Conservation (phyloP, 2,329 filamentous ascomycete species). For the Bisporella sp. region DNA sequence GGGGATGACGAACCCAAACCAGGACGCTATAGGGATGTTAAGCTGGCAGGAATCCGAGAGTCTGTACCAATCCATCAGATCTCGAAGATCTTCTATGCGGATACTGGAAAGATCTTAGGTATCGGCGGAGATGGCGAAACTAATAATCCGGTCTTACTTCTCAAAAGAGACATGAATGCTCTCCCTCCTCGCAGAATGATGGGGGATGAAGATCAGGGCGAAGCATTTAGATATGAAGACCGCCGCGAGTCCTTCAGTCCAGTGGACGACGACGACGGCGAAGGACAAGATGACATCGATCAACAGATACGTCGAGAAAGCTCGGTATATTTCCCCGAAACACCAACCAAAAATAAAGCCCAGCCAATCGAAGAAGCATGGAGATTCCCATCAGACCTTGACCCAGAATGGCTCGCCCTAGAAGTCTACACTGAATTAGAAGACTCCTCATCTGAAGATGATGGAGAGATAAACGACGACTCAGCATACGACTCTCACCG, state of each 20-base stretch:
- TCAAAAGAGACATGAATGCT: slow-evolving; percentile 62
- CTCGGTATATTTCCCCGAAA: slow-evolving; percentile 12
- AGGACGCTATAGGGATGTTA: slow-evolving; percentile 52
- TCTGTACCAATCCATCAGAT: slow-evolving; percentile 64
- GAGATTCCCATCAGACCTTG: slow-evolving; percentile 58
- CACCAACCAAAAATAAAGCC: background rate
- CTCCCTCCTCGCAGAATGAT: slow-evolving; percentile 60
- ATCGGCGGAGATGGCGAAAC: slow-evolving; percentile 59
- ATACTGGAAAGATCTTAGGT: slow-evolving; percentile 68
- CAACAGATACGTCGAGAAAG: slow-evolving; percentile 25
- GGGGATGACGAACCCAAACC: slow-evolving; percentile 49
- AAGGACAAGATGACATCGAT: slow-evolving; percentile 28
- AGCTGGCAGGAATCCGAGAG: slow-evolving; percentile 57
- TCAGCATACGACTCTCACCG: slow-evolving; percentile 19
- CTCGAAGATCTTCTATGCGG: slow-evolving; percentile 72
- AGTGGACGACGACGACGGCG: slow-evolving; percentile 15
- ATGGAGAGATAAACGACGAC: slow-evolving; percentile 18
- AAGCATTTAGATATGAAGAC: slow-evolving; percentile 13
- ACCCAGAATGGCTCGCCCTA: slow-evolving; percentile 69
- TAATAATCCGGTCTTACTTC: slow-evolving; percentile 59
- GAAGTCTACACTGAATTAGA: slow-evolving; percentile 61
- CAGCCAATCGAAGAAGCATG: slow-evolving; percentile 12
- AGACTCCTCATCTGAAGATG: slow-evolving; percentile 41
- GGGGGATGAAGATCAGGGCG: slow-evolving; percentile 30
- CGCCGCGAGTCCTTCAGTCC: slow-evolving; percentile 6